Percentiles rank a stretch among this genome's conserved stretches.
These are phyloP conservation scores for Aspergillus caelatus DNA, from an alignment of 2,329 filamentous ascomycete genomes.

Conservation along the genomic window DNA sequence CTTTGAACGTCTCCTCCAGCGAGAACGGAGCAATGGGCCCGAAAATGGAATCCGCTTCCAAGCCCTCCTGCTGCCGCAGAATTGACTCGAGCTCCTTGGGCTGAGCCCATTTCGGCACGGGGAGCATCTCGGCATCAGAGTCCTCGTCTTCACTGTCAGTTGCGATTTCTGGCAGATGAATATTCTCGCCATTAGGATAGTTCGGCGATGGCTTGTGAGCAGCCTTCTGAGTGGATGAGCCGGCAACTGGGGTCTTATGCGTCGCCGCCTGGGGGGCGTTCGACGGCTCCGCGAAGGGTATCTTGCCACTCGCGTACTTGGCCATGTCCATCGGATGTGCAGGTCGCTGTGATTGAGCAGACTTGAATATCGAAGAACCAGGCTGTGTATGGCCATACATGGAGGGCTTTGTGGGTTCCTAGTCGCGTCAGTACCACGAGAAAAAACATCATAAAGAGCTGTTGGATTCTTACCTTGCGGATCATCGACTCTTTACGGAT, in stretches of 20 bases:
- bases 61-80: slow-evolving; percentile 77
- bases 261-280: slow-evolving; percentile 53
- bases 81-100: slow-evolving; percentile 78
- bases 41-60: slow-evolving; percentile 79
- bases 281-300: slow-evolving; percentile 78
- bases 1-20: slow-evolving; percentile 95
- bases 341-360: slow-evolving; percentile 60
- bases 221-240: slow-evolving; percentile 36
- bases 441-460: not conserved
- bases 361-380: slow-evolving; percentile 40
- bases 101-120: slow-evolving; percentile 82
- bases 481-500: slow-evolving; percentile 74
- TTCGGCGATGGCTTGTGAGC: slow-evolving; percentile 71
- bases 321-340: slow-evolving; percentile 78
- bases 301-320: slow-evolving; percentile 85
- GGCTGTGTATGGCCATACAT: slow-evolving; percentile 41
- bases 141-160: slow-evolving; percentile 93
- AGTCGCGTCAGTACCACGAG: not conserved
- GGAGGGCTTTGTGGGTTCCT: slow-evolving; percentile 43
- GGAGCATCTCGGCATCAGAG: slow-evolving; percentile 62
- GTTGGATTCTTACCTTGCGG: slow-evolving; percentile 63
- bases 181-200: slow-evolving; percentile 85
- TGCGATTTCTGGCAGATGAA: slow-evolving; percentile 91
- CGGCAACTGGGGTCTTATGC: slow-evolving; percentile 70
- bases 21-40: slow-evolving; percentile 84